phyloP scores from a whole-genome alignment of 1,284 basidiomycete genomes.

The Puccinia coronata region DNA sequence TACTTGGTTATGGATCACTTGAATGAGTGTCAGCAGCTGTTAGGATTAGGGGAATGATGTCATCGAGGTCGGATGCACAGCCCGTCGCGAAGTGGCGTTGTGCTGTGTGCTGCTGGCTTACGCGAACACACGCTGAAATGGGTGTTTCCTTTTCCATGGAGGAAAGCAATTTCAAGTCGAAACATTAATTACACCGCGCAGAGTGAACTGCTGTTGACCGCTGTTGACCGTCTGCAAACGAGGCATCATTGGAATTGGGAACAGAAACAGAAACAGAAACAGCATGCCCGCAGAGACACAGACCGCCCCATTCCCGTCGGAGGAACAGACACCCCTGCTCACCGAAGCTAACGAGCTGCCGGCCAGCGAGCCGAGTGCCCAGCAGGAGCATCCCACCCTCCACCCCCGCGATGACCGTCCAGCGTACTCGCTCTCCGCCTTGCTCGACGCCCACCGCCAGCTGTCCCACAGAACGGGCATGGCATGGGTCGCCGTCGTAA shows the following conservation, averaged over 20 bases:
- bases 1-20: neutral
- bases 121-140: neutral
- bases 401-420: neutral
- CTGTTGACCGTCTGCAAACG: neutral
- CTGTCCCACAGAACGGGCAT: slow-evolving; percentile 3
- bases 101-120: neutral
- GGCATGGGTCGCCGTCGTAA: slow-evolving; percentile 43
- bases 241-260: too few relatives aligned
- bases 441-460: slow-evolving; percentile 22
- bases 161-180: too few relatives aligned
- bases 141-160: too few relatives aligned
- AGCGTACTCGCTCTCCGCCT: neutral
- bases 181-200: too few relatives aligned
- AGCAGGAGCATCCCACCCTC: neutral
- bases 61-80: neutral
- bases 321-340: slow-evolving; percentile 31
- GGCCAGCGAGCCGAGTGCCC: neutral
- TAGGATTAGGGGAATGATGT: neutral
- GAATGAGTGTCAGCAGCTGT: neutral
- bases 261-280: too few relatives aligned
- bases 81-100: neutral
- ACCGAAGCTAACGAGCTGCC: neutral
- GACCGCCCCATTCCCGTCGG: neutral
- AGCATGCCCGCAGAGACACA: neutral
- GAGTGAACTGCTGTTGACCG: neutral